phyloP scores from a whole-genome alignment of 495 filamentous ascomycete genomes.

The Penicillium macrosclerotiorum region DNA sequence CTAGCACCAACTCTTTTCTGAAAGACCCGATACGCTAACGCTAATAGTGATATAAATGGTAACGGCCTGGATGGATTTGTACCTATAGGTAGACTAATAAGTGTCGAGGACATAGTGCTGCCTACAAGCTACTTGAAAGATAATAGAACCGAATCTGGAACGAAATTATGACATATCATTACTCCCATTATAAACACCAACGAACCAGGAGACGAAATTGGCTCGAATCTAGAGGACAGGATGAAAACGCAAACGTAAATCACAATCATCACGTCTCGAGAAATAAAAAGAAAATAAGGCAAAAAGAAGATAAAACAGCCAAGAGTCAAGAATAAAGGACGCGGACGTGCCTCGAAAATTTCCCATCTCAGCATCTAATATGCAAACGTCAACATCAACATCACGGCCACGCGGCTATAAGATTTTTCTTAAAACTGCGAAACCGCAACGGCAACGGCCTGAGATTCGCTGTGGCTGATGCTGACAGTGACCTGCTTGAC shows the following conservation, averaged over 20 bases:
- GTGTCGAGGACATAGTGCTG: too few relatives aligned
- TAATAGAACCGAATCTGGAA: slow-evolving; percentile 1
- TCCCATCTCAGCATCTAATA: too few relatives aligned
- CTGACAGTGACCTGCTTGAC: slow-evolving; percentile 86
- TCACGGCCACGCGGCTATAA: neutral
- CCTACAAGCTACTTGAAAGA: too few relatives aligned
- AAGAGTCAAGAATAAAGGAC: too few relatives aligned
- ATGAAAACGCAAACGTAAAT: slow-evolving; percentile 21
- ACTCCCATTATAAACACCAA: slow-evolving; percentile 34
- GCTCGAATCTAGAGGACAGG: slow-evolving; percentile 18
- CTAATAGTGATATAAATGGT: too few relatives aligned
- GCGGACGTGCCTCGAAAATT: too few relatives aligned
- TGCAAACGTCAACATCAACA: slow-evolving; percentile 1
- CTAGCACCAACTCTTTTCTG: too few relatives aligned
- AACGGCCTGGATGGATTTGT: too few relatives aligned
- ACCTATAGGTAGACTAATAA: too few relatives aligned
- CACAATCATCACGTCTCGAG: slow-evolving; percentile 35
- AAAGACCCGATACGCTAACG: too few relatives aligned
- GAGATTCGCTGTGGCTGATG: slow-evolving; percentile 89
- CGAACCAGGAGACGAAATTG: slow-evolving; percentile 30
- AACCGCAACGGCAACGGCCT: slow-evolving; percentile 90
- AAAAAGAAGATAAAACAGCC: slow-evolving; percentile 2
- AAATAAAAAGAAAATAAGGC: neutral
- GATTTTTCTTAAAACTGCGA: slow-evolving; percentile 50
- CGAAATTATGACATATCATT: slow-evolving; percentile 24